phyloP scores from a whole-genome alignment of 805 yeast species.

The Cyberlindnera euphorbiiphila region DNA sequence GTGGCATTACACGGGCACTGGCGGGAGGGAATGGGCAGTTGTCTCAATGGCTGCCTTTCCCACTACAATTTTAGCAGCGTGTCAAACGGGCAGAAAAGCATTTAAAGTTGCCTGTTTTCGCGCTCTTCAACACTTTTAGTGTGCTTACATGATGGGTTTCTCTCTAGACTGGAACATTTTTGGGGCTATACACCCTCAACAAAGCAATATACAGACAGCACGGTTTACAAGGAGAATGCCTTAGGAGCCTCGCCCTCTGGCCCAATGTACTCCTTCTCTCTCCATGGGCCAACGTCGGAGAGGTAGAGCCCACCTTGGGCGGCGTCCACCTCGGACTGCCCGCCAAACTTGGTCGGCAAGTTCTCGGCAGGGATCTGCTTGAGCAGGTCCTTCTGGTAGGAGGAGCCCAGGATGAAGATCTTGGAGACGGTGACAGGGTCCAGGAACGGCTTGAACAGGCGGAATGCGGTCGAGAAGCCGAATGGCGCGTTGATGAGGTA shows the following conservation, averaged over 20 bases:
- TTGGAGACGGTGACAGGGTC: slow-evolving; percentile 97
- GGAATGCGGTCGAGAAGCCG: slow-evolving; percentile 93
- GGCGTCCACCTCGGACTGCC: slow-evolving; percentile 60
- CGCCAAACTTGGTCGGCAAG: slow-evolving; percentile 90
- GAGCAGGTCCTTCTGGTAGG: slow-evolving; percentile 76
- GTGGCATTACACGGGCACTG: too few relatives aligned
- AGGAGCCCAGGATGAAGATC: slow-evolving; percentile 79
- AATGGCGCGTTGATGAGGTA: slow-evolving; percentile 95
- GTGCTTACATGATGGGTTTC: background rate
- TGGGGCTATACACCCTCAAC: background rate
- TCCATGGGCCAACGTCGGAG: slow-evolving; percentile 97
- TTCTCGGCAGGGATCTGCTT: slow-evolving; percentile 93
- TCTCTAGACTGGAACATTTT: background rate
- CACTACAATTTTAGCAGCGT: too few relatives aligned
- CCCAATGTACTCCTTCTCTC: slow-evolving; percentile 82
- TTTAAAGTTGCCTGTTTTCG: too few relatives aligned
- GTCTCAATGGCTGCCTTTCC: too few relatives aligned
- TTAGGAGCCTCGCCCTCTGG: slow-evolving; percentile 94
- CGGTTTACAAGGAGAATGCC: slow-evolving; percentile 34
- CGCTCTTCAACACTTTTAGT: background rate
- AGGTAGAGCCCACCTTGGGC: slow-evolving; percentile 78
- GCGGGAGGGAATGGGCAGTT: too few relatives aligned
- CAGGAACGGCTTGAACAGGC: slow-evolving; percentile 84
- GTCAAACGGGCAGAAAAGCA: too few relatives aligned
- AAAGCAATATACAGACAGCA: too few relatives aligned